phyloP scores from a whole-genome alignment of 1,284 basidiomycete species.

The Leccinum subrobustum region DNA sequence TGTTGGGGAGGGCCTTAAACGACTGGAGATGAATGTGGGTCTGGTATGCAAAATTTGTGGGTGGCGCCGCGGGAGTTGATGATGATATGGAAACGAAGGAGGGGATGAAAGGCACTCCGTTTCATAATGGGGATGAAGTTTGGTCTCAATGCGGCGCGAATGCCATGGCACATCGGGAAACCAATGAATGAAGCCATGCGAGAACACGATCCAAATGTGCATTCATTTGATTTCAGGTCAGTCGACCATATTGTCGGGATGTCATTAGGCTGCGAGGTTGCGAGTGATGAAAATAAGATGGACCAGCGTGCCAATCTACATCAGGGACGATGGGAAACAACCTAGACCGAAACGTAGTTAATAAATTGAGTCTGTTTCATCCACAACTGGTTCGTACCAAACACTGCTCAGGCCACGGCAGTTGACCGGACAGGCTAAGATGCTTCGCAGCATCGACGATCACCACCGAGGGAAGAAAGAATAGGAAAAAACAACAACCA shows the following conservation, averaged over 20 bases:
- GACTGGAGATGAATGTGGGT: slow-evolving; percentile 3
- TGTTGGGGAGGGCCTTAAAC: neutral
- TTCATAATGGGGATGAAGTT: neutral
- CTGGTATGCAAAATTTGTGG: neutral
- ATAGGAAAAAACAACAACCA: slow-evolving; percentile 4
- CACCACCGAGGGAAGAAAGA: slow-evolving; percentile 5
- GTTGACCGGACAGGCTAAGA: neutral
- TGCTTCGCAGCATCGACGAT: slow-evolving; percentile 1
- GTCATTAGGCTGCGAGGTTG: slow-evolving; percentile 3
- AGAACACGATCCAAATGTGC: neutral
- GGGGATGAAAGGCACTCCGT: neutral
- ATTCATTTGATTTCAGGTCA: slow-evolving; percentile 5
- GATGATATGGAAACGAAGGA: neutral
- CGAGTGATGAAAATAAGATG: slow-evolving; percentile 1
- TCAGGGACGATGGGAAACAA: slow-evolving; percentile 1
- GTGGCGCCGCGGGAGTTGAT: neutral
- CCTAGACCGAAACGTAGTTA: slow-evolving; percentile 14
- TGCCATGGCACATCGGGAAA: neutral
- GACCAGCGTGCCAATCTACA: neutral
- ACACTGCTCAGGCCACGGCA: neutral
- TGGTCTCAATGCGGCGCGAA: neutral
- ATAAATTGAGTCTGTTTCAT: neutral
- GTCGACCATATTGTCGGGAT: neutral
- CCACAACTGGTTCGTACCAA: slow-evolving; percentile 17
- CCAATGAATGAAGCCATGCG: slow-evolving; percentile 1